A percentile compares a stretch with the other conserved stretches of the same genome.
Conservation (phyloP, 768 basidiomycete genomes). For the Leccinum aurantiacum region DNA sequence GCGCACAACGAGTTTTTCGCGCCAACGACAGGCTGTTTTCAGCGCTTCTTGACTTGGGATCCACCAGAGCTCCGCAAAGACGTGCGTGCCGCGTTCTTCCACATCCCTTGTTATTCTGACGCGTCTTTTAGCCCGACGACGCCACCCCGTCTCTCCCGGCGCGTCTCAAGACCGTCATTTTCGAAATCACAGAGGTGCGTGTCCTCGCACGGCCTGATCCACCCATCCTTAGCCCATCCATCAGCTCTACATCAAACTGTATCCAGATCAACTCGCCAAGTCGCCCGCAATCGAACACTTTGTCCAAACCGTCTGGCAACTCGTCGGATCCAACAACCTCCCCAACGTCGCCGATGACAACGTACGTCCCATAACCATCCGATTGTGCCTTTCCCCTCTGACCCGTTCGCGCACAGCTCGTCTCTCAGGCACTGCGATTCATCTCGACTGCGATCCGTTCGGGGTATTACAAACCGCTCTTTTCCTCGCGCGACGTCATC, state of each 20-base stretch:
- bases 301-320: slow-evolving; percentile 87
- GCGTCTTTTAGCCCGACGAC: slow-evolving; percentile 64
- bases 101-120: slow-evolving; percentile 5
- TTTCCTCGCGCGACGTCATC: slow-evolving; percentile 80
- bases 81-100: slow-evolving; percentile 37
- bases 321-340: slow-evolving; percentile 68
- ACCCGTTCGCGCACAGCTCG: slow-evolving; percentile 50
- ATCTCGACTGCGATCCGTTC: slow-evolving; percentile 91
- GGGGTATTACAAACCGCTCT: slow-evolving; percentile 76
- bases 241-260: slow-evolving; percentile 79
- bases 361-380: slow-evolving; percentile 41
- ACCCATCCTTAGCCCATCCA: not conserved
- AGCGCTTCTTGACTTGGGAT: slow-evolving; percentile 81
- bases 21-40: slow-evolving; percentile 66
- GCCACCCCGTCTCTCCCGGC: slow-evolving; percentile 82
- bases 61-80: slow-evolving; percentile 65
- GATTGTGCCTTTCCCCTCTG: not conserved
- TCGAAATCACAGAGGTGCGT: slow-evolving; percentile 84
- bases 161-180: slow-evolving; percentile 82
- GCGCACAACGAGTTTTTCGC: slow-evolving; percentile 81
- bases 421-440: slow-evolving; percentile 88
- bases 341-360: slow-evolving; percentile 73
- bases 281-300: slow-evolving; percentile 66
- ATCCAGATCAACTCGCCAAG: slow-evolving; percentile 71
- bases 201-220: not conserved